Base-by-base conservation (phyloP, 768 basidiomycete genomes). In the Panaeolus cyanescens region DNA sequence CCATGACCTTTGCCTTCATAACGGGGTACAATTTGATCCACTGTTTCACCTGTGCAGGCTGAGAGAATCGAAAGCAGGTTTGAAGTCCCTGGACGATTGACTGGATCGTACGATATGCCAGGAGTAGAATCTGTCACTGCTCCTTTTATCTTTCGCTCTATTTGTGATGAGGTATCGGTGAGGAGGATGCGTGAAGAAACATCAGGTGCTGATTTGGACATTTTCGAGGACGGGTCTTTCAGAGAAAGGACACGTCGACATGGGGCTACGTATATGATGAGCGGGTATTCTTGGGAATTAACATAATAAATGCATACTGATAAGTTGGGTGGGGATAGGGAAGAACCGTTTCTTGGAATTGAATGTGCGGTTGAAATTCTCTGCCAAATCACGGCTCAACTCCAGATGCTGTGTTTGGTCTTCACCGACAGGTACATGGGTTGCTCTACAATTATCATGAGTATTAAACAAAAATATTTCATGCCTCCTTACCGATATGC, bases 381-480 rank as follows among this genome's bases (percentile, higher is more conserved):
- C 86, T 0, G 93, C 95, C 10, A 97, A 76, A 67, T 96, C 93
- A 31, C 94, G 87, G 17, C 84, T 83, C 0, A 99, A 85, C 68
- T 97, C 95, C 39, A 98, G 83, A 69, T 99, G 96, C 76, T 99
- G 96, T 20, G 87, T 85, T 70, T 98, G 96, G 72, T 99, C 96
- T 68, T 98, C 95, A 25, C 96, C 96, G 4, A 99, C 96, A 0
- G 96, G 96, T 1, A 99, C 91, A 71, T 95, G 92, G 0, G 95
- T 96, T 2, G 95, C 86, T 66, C 95, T 94, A 64, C 1, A 6
- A 31, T 42, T 5, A 36, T 15, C 17, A 56, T 64, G 3, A 60
- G 58, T 3, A 28, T 15, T 40, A 20, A 4, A 5, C 25, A 28
- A 12, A 7, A 34, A 7, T 34, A 6, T 34, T 7, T 34, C 33